phyloP scores from a whole-genome alignment of 495 filamentous ascomycete species.

The Amphirosellinia nigrospora region DNA sequence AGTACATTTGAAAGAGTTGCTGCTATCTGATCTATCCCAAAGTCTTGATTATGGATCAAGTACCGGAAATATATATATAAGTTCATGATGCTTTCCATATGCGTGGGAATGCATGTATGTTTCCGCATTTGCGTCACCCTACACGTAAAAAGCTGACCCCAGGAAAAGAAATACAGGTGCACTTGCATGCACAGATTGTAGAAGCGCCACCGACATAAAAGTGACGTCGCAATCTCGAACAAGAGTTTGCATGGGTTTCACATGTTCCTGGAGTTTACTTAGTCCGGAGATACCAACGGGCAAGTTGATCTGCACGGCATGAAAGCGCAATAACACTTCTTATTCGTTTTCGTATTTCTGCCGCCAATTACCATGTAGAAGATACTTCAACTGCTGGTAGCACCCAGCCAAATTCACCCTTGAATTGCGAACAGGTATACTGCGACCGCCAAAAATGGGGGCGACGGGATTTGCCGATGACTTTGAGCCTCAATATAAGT shows the following conservation, averaged over 20 bases:
- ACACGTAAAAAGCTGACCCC: neutral
- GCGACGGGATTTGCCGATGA: too few species aligned
- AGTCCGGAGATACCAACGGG: neutral
- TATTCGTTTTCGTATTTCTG: slow-evolving; percentile 30
- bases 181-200: too few species aligned
- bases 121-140: neutral
- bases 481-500: too few species aligned
- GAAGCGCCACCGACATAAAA: neutral
- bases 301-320: too few species aligned
- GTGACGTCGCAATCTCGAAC: neutral
- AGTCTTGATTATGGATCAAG: neutral
- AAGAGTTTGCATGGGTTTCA: neutral
- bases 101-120: too few species aligned
- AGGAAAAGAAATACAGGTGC: too few species aligned
- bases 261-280: neutral
- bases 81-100: neutral
- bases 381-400: neutral
- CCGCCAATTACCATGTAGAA: neutral
- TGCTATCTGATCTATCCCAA: too few species aligned
- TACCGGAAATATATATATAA: neutral
- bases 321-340: slow-evolving; percentile 11
- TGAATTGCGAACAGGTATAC: too few species aligned
- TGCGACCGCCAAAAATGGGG: too few species aligned
- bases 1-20: too few species aligned
- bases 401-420: too few species aligned